These are phyloP conservation scores for Digitaria exilis DNA, from an alignment of 202 grass and related monocot species.

Conservation along the genomic window DNA sequence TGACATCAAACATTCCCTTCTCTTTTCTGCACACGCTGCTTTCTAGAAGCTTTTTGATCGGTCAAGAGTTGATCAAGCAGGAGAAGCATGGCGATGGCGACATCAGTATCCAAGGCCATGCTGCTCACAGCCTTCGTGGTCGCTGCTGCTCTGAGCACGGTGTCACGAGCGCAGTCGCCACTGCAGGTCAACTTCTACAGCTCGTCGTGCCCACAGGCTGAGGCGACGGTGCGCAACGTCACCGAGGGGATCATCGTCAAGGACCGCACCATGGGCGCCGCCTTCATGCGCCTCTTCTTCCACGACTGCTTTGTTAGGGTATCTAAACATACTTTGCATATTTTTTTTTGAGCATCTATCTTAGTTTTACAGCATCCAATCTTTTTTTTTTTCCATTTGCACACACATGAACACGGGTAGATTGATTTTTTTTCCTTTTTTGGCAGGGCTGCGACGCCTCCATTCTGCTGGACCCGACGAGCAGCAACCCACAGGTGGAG, in stretches of 20 bases:
- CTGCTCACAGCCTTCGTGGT: not conserved
- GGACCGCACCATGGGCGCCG: conserved; percentile 9
- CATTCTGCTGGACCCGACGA: conserved; percentile 24
- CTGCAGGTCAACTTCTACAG: conserved; percentile 25
- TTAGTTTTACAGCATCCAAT: too few species aligned
- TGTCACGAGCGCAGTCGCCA: not conserved
- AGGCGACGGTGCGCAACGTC: conserved; percentile 16
- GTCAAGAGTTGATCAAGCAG: not conserved
- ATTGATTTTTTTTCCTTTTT: not conserved
- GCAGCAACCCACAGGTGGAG: conserved; percentile 2
- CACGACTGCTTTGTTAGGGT: conserved; percentile 50
- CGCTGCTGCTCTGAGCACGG: not conserved
- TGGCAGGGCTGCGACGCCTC: conserved; percentile 51
- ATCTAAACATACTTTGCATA: too few species aligned
- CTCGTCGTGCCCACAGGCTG: not conserved
- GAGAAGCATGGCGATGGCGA: not conserved
- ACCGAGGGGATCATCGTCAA: not conserved
- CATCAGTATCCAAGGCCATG: not conserved
- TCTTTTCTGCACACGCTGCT: not conserved
- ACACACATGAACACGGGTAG: not conserved
- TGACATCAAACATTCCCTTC: not conserved
- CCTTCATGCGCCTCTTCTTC: conserved; percentile 51
- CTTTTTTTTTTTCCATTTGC: not conserved
- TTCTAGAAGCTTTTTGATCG: not conserved
- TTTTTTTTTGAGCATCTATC: too few species aligned